These are phyloP conservation scores for Talaromyces sp. DNA, from an alignment of 2,329 filamentous ascomycete genomes.

Conservation along the genomic window DNA sequence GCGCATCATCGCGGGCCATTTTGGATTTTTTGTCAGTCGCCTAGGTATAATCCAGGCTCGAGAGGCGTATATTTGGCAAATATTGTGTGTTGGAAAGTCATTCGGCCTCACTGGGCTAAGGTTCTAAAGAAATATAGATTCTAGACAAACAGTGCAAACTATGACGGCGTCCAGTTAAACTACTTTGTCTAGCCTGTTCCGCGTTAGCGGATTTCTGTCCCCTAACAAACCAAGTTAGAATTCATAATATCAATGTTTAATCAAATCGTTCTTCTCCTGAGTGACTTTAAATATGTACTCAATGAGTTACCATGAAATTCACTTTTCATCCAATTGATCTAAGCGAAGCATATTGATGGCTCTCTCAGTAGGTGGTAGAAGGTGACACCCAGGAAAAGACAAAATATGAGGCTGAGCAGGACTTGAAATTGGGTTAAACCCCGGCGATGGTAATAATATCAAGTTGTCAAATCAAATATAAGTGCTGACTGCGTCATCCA, in stretches of 20 bases:
- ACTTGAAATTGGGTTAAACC: too few species aligned
- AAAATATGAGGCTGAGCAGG: too few species aligned
- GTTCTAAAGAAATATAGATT: not conserved
- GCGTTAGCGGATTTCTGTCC: not conserved
- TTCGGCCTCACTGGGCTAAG: not conserved
- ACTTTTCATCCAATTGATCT: too few species aligned
- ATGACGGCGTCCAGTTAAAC: not conserved
- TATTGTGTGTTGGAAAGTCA: not conserved
- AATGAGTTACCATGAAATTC: too few species aligned
- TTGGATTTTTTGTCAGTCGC: not conserved
- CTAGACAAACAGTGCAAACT: slow-evolving; percentile 22
- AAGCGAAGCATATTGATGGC: too few species aligned
- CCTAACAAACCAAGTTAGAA: too few species aligned
- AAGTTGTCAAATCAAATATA: too few species aligned
- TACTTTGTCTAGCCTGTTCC: not conserved
- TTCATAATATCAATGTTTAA: not conserved
- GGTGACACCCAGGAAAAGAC: too few species aligned
- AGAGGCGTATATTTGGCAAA: not conserved
- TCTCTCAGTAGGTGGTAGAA: too few species aligned
- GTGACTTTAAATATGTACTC: not conserved
- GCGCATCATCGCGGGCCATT: slow-evolving; percentile 36
- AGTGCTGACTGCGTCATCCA: not conserved
- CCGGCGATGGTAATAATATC: too few species aligned
- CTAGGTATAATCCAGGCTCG: not conserved
- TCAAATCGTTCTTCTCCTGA: not conserved